These are phyloP conservation scores for Carex arenaria DNA, from an alignment of 202 grass and related monocot species.

Conservation along the genomic window DNA sequence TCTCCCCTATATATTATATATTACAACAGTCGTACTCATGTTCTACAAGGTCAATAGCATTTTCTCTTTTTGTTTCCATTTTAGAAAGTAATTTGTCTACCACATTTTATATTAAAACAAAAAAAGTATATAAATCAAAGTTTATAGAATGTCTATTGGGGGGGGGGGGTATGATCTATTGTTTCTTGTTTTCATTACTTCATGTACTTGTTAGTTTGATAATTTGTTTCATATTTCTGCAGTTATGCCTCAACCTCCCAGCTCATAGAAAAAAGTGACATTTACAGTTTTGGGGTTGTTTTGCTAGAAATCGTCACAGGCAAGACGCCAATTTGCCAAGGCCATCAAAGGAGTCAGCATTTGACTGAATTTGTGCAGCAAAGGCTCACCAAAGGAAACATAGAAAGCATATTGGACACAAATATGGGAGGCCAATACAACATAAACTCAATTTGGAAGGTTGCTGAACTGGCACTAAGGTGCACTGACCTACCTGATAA, in stretches of 20 bases:
- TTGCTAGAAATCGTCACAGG: slow-evolving; percentile 26
- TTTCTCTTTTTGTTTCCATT: background rate
- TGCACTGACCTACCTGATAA: slow-evolving; percentile 8
- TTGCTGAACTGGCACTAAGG: slow-evolving; percentile 20
- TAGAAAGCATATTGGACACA: slow-evolving; percentile 21
- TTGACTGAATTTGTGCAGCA: slow-evolving; percentile 2
- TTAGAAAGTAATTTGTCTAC: background rate
- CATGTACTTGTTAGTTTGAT: background rate
- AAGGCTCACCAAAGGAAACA: slow-evolving; percentile 23
- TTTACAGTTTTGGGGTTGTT: slow-evolving; percentile 40
- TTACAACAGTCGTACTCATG: background rate
- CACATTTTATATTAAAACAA: background rate
- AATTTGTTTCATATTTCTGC: background rate
- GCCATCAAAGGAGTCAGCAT: background rate
- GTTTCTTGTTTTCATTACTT: background rate
- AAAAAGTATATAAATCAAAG: background rate
- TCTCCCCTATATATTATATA: background rate
- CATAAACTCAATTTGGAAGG: slow-evolving; percentile 25
- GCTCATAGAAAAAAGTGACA: slow-evolving; percentile 32
- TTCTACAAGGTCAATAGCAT: background rate
- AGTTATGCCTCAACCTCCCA: slow-evolving; percentile 2
- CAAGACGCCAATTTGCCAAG: background rate
- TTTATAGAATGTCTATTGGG: background rate
- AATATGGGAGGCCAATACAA: slow-evolving; percentile 14
- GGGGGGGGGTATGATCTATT: background rate